Evolutionary conservation across 768 basidiomycete species (phyloP), one percentile per base, ranked within the genome.

Genomic region (Rhodosporidiobolus sp.): DNA sequence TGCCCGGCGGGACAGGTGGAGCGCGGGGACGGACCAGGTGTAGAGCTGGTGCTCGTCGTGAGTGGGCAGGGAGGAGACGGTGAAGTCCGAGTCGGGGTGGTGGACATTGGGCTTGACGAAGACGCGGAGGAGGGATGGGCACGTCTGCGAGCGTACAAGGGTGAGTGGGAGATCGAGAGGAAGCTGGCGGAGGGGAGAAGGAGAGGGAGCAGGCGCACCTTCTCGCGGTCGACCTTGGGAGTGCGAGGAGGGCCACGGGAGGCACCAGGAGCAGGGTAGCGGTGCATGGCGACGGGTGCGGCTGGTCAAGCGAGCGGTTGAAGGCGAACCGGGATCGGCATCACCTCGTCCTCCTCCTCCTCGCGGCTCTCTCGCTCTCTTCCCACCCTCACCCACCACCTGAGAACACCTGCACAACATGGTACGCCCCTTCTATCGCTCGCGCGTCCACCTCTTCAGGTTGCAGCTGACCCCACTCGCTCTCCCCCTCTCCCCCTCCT

Each of bases 71-170:
- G 35, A 45, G 35, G 50, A 52, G 22, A 35, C 24, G 30, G 59
- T 12, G 63, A 54, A 67, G 19, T 66, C 67, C 19, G 58, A 22
- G 49, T 74, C 72, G 19, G 28, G 55, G 64, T 77, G 76, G 50
- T 70, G 63, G 0, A 16, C 8, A 4, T 43, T 34, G 5, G 67
- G 26, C 45, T 66, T 66, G 43, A 76, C 71, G 38, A 77, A 79
- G 16, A 69, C 70, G 49, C 76, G 70, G 8, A 79, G 38, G 26
- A 79, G 71, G 22, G 73, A 77, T 1, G 78, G 78, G 38, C 70
- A 73, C 19, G 75, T 75, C 78, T 77, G 67, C 7, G 20, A 30
- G 9, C 17, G 50, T 9, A 16, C 16, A 1, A 30, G 28, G 28
- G 22, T 12, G n/a, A n/a, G 60, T 43, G 38, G 24, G 12, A 30